Base-by-base conservation (phyloP, 768 basidiomycete genomes). In the Kwoniella shandongensis region DNA sequence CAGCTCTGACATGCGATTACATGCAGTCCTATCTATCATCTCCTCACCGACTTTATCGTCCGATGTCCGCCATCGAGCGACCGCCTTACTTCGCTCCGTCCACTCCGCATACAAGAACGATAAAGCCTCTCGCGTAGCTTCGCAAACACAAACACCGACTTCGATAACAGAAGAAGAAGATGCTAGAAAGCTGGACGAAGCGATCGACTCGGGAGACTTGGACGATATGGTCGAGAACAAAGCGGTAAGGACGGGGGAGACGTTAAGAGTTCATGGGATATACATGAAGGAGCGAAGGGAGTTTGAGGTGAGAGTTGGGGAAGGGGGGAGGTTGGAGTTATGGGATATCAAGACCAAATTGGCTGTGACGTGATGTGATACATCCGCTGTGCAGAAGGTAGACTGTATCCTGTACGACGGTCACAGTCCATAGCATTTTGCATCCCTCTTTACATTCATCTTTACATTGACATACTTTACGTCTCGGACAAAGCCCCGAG, bases 41-140 rank as follows among this genome's bases (percentile, higher is more conserved):
- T 63, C 72, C 1, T 69, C 67, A 2, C 72, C 72, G 4, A 67
- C 67, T 1, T 58, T 74, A 1, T 72, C 70, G 11, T 66, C 70
- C 6, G 72, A 74, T 38, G 69, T 74, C 5, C 61, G 72, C 18
- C 59, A 67, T 50, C 54, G 51, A 57, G 69, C 70, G 12, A 54
- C 63, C 1, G 13, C 38, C n/a, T 51, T 74, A 7, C 56, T 74
- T 0, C 40, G 52, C 29, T 52, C 52, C 2, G 45, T 74, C 1
- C 64, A 69, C 41, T 27, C 48, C 12, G 70, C 72, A 1, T 70
- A 74, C 56, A 49, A 44, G 12, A 44, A 50, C 44, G 72, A 70
- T 32, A 73, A 73, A 55, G 45, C 61, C 4, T 42, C 42, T 1
- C 23, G 20, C 4, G 40, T 23, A 2, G 36, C 51, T 29, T 29